A percentile compares a stretch with the other conserved stretches of the same genome.
phyloP scores from a whole-genome alignment of 179 eudicot species.

The Beta corolliflora region DNA sequence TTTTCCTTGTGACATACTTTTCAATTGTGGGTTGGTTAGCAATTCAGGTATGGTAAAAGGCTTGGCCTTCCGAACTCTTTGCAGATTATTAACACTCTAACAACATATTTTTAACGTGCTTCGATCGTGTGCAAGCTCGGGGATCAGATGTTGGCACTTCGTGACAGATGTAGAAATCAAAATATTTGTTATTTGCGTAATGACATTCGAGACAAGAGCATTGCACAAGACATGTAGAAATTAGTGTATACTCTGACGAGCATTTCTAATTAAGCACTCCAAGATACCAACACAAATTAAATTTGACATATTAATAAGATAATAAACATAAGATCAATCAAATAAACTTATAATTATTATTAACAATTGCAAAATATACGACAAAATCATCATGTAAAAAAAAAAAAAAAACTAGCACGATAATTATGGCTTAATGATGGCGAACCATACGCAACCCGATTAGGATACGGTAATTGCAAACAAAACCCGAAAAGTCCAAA shows the following conservation, averaged over 20 bases:
- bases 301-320: no score
- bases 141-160: background rate
- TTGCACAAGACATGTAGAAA: background rate
- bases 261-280: no score
- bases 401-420: no score
- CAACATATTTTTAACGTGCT: background rate
- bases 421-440: no score
- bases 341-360: no score
- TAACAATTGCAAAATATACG: no score
- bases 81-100: conserved; percentile 28
- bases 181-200: background rate
- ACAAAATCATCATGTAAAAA: no score
- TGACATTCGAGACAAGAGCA: background rate
- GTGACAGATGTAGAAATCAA: background rate
- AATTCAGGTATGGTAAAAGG: conserved; percentile 61
- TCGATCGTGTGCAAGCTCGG: background rate
- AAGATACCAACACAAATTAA: background rate
- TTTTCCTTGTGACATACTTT: conserved; percentile 71
- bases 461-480: no score
- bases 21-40: conserved; percentile 72
- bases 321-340: no score
- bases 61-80: conserved; percentile 54
- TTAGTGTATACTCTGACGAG: no score
- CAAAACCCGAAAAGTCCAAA: no score
- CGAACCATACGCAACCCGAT: no score